Conservation (phyloP, 495 filamentous ascomycete genomes). For the Eremomyces bilateralis region DNA sequence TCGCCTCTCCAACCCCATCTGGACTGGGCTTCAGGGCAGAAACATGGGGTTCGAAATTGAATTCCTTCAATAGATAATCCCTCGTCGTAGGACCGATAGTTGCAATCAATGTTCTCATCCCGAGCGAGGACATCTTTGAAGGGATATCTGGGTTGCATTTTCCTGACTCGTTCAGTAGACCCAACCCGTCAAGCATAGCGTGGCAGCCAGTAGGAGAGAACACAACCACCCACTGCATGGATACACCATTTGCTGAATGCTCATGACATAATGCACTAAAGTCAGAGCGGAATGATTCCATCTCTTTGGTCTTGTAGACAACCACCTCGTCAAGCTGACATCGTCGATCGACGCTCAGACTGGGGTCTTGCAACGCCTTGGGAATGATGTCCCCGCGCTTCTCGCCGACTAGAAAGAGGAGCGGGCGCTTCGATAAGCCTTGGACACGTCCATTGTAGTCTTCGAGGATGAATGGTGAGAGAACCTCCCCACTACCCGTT, state of each 20-base stretch:
- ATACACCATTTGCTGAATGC: conserved; percentile 20
- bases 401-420: conserved; percentile 78
- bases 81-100: conserved; percentile 91
- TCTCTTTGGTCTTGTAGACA: conserved; percentile 69
- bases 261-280: conserved; percentile 33
- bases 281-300: conserved; percentile 44
- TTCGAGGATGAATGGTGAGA: conserved; percentile 54
- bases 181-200: conserved; percentile 50
- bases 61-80: conserved; percentile 42
- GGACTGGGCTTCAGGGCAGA: conserved; percentile 65
- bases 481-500: conserved; percentile 57
- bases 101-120: too few species aligned
- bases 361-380: conserved; percentile 37
- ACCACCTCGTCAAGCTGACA: conserved; percentile 55
- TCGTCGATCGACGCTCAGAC: conserved; percentile 19
- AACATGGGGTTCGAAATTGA: conserved; percentile 57
- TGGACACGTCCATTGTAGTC: conserved; percentile 31
- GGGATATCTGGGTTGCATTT: too few species aligned
- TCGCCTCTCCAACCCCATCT: conserved; percentile 48
- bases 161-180: conserved; percentile 25
- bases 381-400: conserved; percentile 77
- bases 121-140: too few species aligned
- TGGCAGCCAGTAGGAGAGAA: conserved; percentile 84
- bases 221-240: conserved; percentile 60
- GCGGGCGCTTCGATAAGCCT: conserved; percentile 26